A percentile compares a stretch with the other conserved stretches of the same genome.
These are phyloP conservation scores for Mycena rebaudengoi DNA, from an alignment of 768 basidiomycete species.

Conservation along the genomic window DNA sequence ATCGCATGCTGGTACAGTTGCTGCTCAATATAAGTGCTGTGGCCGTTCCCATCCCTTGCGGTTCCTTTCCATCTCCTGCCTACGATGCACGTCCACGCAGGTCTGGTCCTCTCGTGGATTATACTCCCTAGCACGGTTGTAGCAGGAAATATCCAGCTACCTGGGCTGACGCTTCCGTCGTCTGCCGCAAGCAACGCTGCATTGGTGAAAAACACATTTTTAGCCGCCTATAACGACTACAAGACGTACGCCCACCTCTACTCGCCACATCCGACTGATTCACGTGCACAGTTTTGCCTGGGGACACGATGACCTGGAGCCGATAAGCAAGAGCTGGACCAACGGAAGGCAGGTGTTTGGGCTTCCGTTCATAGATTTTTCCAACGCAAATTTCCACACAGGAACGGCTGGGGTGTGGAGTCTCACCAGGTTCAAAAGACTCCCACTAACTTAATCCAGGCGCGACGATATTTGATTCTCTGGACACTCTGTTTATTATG, in stretches of 20 bases:
- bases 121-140: neutral
- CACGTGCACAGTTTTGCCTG: conserved; percentile 4
- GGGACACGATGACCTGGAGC: conserved; percentile 21
- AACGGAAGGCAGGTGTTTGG: conserved; percentile 7
- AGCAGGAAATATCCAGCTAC: conserved; percentile 16
- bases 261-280: neutral
- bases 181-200: conserved; percentile 18
- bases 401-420: conserved; percentile 20
- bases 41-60: neutral
- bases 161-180: conserved; percentile 16
- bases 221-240: conserved; percentile 17
- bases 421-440: neutral
- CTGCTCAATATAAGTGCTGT: conserved; percentile 6
- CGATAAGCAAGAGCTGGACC: conserved; percentile 19
- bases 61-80: neutral
- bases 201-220: conserved; percentile 19
- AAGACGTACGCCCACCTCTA: conserved; percentile 9
- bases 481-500: conserved; percentile 15
- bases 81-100: conserved; percentile 5
- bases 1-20: neutral
- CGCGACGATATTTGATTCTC: conserved; percentile 16
- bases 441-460: neutral
- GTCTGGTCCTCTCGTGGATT: neutral
- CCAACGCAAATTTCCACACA: neutral
- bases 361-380: neutral